Conservation (phyloP, 176 grass and related monocot species). For the Elymus sibiricus region DNA sequence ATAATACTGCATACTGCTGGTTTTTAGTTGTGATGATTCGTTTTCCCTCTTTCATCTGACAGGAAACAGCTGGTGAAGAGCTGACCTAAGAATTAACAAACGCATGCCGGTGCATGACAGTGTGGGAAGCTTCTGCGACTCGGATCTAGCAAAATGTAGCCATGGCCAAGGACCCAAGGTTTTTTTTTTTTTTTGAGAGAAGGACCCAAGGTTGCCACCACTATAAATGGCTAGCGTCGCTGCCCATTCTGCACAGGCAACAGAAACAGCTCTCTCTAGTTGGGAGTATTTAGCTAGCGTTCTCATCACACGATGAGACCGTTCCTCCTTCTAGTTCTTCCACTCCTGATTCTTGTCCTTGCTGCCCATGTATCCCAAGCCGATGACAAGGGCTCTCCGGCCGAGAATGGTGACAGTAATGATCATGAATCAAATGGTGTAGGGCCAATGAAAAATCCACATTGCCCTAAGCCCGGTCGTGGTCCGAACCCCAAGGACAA, state of each 20-base stretch:
- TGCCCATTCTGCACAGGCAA: background rate
- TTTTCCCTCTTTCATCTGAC: background rate
- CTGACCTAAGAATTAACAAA: background rate
- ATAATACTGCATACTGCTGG: background rate
- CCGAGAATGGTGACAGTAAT: background rate
- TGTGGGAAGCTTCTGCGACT: background rate
- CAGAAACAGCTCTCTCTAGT: background rate
- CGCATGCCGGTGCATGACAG: background rate
- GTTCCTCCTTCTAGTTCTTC: background rate
- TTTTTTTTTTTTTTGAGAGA: no score
- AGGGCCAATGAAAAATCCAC: slow-evolving; percentile 33
- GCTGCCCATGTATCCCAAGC: background rate
- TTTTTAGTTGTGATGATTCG: background rate
- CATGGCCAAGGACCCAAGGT: no score
- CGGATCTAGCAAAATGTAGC: no score
- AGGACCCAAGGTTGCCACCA: background rate
- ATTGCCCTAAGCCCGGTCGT: slow-evolving; percentile 30
- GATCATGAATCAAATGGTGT: background rate
- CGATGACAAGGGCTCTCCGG: background rate
- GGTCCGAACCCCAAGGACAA: background rate
- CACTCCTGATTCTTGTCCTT: background rate
- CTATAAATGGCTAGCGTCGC: slow-evolving; percentile 16
- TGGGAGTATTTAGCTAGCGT: background rate
- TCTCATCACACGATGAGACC: slow-evolving; percentile 2
- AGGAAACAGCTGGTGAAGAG: background rate